Conservation (phyloP, 495 filamentous ascomycete genomes). For the Tuber melanosporum region DNA sequence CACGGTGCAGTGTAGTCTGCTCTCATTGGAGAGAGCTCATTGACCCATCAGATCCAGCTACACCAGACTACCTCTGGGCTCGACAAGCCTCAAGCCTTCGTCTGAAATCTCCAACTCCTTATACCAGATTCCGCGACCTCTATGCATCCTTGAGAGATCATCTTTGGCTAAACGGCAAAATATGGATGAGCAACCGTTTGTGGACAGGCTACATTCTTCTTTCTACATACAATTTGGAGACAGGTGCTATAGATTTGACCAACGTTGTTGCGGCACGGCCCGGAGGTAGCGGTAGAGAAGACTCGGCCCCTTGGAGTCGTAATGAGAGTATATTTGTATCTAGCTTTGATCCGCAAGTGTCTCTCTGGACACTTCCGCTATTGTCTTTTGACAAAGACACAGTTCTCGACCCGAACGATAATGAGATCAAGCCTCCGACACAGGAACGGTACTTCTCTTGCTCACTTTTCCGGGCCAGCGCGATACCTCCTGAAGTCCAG, state of each 20-base stretch:
- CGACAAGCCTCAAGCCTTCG: constrained; percentile 47
- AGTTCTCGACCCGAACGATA: constrained; percentile 39
- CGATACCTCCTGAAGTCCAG: constrained; percentile 44
- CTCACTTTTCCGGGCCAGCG: constrained; percentile 47
- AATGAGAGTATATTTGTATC: constrained; percentile 58
- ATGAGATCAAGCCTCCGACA: constrained; percentile 49
- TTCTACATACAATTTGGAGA: constrained; percentile 61
- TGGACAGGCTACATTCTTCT: constrained; percentile 64
- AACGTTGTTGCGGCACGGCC: constrained; percentile 56
- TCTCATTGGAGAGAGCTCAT: constrained; percentile 1
- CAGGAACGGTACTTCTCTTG: constrained; percentile 48
- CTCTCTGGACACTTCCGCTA: constrained; percentile 64
- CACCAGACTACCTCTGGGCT: constrained; percentile 52
- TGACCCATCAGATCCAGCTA: constrained; percentile 42
- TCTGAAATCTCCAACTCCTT: constrained; percentile 54
- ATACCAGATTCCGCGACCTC: constrained; percentile 57
- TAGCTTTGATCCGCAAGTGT: constrained; percentile 60
- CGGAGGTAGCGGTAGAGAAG: constrained; percentile 45
- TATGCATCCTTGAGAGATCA: constrained; percentile 68
- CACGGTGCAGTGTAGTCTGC: not conserved
- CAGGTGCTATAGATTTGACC: constrained; percentile 73
- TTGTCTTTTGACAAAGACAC: constrained; percentile 55
- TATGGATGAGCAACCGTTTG: constrained; percentile 79
- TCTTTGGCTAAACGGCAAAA: constrained; percentile 76
- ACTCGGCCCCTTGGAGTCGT: constrained; percentile 35